Percentiles rank a stretch among this genome's conserved stretches.
These are phyloP conservation scores for Ustilago nuda DNA, from an alignment of 1,284 basidiomycete species.

Conservation along the genomic window DNA sequence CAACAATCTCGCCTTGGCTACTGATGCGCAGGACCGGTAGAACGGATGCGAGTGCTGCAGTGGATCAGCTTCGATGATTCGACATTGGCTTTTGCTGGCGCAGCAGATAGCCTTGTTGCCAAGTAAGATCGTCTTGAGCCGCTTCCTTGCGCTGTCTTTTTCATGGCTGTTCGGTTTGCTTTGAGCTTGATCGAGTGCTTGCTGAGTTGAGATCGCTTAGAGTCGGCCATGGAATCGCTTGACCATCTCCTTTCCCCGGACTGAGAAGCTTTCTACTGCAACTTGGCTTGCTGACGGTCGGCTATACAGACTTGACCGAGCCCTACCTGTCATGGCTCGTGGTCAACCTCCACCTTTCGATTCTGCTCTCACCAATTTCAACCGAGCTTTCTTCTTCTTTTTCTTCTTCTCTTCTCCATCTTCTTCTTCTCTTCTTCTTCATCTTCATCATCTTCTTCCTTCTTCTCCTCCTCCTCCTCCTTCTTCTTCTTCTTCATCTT, in stretches of 20 bases:
- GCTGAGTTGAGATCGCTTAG: neutral
- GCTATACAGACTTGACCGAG: neutral
- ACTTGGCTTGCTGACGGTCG: neutral
- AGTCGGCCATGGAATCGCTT: neutral
- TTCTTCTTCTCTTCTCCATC: neutral
- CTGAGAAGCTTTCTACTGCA: neutral
- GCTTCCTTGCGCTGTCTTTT: neutral
- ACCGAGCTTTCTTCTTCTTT: constrained; percentile 2
- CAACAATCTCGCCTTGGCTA: constrained; percentile 8
- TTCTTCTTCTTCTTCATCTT: neutral
- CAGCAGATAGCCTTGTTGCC: constrained; percentile 24
- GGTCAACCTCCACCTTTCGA: neutral
- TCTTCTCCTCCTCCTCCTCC: too few species aligned
- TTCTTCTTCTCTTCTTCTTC: neutral
- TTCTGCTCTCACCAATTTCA: neutral
- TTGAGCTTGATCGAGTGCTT: neutral
- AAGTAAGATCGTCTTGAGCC: constrained; percentile 13
- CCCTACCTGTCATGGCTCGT: neutral
- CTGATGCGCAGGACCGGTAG: constrained; percentile 22
- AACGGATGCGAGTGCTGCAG: neutral
- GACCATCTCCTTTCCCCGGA: neutral
- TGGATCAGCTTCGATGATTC: constrained; percentile 4
- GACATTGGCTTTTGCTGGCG: neutral
- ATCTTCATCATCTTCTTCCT: neutral
- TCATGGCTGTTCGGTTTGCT: neutral